Evolutionary conservation across 805 yeast species (phyloP).

Genomic region (Tetrapisispora nanseiensis): DNA sequence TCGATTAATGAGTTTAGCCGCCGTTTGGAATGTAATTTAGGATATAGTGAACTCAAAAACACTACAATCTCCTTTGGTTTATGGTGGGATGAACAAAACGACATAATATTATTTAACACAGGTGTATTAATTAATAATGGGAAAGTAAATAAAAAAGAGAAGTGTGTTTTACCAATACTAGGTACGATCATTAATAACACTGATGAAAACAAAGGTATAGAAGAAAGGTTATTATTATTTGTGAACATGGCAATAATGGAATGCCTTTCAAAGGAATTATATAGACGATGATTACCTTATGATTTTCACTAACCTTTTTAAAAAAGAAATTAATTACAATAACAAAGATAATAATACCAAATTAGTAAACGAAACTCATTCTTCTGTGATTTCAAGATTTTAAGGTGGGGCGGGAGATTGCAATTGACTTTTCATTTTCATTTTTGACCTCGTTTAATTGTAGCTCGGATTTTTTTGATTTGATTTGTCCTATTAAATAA

Average conservation of each 20-base stretch:
- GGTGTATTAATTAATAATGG: slow-evolving; percentile 1
- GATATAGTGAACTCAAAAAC: background rate
- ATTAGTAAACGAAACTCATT: too few relatives aligned
- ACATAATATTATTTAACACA: slow-evolving; percentile 14
- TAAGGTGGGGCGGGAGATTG: too few relatives aligned
- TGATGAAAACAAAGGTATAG: slow-evolving; percentile 4
- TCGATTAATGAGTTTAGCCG: slow-evolving; percentile 6
- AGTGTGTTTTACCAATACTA: slow-evolving; percentile 6
- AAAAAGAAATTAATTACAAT: too few relatives aligned
- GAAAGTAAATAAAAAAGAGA: background rate
- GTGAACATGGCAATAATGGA: slow-evolving; percentile 16
- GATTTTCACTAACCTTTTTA: too few relatives aligned
- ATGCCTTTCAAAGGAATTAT: slow-evolving; percentile 10
- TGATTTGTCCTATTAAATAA: too few relatives aligned
- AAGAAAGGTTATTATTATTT: slow-evolving; percentile 13
- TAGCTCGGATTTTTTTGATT: too few relatives aligned
- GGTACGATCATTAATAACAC: slow-evolving; percentile 8
- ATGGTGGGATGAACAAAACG: slow-evolving; percentile 18
- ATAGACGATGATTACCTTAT: background rate
- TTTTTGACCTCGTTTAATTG: too few relatives aligned
- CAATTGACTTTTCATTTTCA: too few relatives aligned
- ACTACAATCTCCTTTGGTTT: slow-evolving; percentile 8
- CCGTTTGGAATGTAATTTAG: background rate
- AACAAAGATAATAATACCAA: too few relatives aligned
- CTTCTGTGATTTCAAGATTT: too few relatives aligned